These are phyloP conservation scores for Solanum neorickii DNA, from an alignment of 257 asterid genomes.

Conservation along the genomic window DNA sequence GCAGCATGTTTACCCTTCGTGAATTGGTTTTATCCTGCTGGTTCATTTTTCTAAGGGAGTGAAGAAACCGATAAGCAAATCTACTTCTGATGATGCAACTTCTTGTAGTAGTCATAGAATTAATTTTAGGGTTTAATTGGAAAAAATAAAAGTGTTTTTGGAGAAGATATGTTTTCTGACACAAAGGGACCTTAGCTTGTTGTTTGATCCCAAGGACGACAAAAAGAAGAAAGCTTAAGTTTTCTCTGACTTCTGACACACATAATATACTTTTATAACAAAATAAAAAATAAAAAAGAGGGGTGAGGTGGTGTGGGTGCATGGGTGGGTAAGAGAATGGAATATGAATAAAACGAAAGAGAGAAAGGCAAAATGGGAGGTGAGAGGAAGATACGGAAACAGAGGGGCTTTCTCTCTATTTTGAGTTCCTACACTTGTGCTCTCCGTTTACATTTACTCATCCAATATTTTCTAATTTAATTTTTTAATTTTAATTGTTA, in stretches of 20 bases:
- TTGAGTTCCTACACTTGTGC: too few relatives aligned
- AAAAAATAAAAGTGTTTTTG: neutral
- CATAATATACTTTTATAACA: slow-evolving; percentile 24
- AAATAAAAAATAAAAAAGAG: neutral
- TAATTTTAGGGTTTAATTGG: slow-evolving; percentile 34
- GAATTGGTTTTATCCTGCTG: neutral
- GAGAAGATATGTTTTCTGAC: slow-evolving; percentile 51
- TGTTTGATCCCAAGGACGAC: slow-evolving; percentile 26
- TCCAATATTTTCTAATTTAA: too few relatives aligned
- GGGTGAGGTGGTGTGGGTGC: neutral
- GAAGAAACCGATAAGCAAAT: slow-evolving; percentile 41
- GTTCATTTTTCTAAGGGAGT: slow-evolving; percentile 33
- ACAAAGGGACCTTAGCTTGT: slow-evolving; percentile 32
- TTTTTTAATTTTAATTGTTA: too few relatives aligned
- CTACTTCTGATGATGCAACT: slow-evolving; percentile 33
- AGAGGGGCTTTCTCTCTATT: too few relatives aligned
- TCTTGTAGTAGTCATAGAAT: neutral
- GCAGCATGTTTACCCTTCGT: slow-evolving; percentile 38
- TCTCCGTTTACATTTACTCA: too few relatives aligned
- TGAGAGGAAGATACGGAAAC: slow-evolving; percentile 22
- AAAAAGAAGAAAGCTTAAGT: slow-evolving; percentile 23
- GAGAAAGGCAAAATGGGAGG: slow-evolving; percentile 33
- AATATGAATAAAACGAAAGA: slow-evolving; percentile 11
- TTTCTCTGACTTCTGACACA: slow-evolving; percentile 33
- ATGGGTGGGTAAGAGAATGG: slow-evolving; percentile 19